A percentile compares a stretch with the other conserved stretches of the same genome.
Evolutionary conservation across 2,329 filamentous ascomycete species (phyloP).

Genomic region (Stachybotrys chlorohalonatus): DNA sequence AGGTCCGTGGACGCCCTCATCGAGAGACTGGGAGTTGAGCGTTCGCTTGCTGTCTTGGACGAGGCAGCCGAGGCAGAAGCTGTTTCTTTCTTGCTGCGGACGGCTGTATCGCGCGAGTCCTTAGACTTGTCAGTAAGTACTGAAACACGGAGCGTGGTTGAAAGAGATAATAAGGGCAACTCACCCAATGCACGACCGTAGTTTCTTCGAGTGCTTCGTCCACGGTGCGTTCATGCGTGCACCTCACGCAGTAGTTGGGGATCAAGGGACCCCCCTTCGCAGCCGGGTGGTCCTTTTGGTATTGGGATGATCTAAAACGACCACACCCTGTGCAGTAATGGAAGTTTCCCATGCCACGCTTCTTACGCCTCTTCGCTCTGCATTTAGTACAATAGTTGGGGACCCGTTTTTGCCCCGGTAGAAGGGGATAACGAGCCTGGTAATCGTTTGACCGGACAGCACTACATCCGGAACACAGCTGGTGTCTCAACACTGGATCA

Average conservation of each 20-base stretch:
- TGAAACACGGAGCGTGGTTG: no score
- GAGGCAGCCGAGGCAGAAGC: background rate
- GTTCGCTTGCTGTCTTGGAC: background rate
- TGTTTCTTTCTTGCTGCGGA: constrained; percentile 4
- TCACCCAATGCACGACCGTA: constrained; percentile 15
- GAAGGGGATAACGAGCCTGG: constrained; percentile 22
- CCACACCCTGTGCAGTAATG: constrained; percentile 36
- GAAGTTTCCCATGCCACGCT: constrained; percentile 11
- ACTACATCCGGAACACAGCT: constrained; percentile 28
- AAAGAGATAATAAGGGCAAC: no score
- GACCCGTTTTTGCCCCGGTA: constrained; percentile 10
- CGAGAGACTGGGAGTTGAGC: background rate
- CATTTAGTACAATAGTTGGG: constrained; percentile 26
- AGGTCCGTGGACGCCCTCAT: background rate
- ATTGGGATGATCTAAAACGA: constrained; percentile 27
- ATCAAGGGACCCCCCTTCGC: constrained; percentile 14
- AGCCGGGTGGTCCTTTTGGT: constrained; percentile 19
- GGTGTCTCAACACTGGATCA: constrained; percentile 11
- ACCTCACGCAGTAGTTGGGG: constrained; percentile 23
- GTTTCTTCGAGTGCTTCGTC: constrained; percentile 13
- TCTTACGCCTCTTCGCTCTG: constrained; percentile 14
- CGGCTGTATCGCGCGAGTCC: no score
- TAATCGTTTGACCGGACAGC: constrained; percentile 22
- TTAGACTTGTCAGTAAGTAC: no score
- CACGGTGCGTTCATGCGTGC: constrained; percentile 12